Conservation (phyloP, 768 basidiomycete species). For the Boletus tylopilopsis region DNA sequence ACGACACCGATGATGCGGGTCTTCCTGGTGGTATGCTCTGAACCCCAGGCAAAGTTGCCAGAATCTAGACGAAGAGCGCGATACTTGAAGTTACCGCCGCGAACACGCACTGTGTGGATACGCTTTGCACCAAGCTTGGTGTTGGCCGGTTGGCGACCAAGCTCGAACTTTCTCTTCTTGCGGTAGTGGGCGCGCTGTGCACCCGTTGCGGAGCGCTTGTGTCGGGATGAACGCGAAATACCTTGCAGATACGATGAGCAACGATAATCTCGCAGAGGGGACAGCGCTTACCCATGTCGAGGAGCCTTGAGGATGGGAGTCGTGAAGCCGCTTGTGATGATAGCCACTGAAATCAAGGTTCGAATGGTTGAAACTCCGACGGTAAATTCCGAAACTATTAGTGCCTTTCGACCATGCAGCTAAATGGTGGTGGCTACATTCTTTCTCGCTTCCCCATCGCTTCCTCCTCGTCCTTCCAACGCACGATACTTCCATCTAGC, state of each 20-base stretch:
- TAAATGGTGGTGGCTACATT: slow-evolving; percentile 21
- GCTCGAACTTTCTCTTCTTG: slow-evolving; percentile 99
- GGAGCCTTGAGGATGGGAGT: slow-evolving; percentile 62
- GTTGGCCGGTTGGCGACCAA: slow-evolving; percentile 96
- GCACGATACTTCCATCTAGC: slow-evolving; percentile 30
- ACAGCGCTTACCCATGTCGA: slow-evolving; percentile 70
- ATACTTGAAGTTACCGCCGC: slow-evolving; percentile 94
- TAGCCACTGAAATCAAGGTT: slow-evolving; percentile 40
- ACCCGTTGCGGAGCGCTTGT: slow-evolving; percentile 94
- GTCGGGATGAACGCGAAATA: slow-evolving; percentile 95
- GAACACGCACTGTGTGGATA: slow-evolving; percentile 89
- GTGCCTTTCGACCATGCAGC: slow-evolving; percentile 19
- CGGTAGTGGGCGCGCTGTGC: slow-evolving; percentile 93
- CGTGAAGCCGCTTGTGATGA: slow-evolving; percentile 42
- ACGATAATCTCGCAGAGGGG: slow-evolving; percentile 1
- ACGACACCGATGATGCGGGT: slow-evolving; percentile 96
- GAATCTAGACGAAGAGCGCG: slow-evolving; percentile 94
- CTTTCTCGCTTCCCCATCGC: slow-evolving; percentile 24
- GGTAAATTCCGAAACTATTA: slow-evolving; percentile 23
- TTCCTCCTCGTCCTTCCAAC: slow-evolving; percentile 12
- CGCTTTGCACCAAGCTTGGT: slow-evolving; percentile 97
- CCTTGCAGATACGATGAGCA: slow-evolving; percentile 44
- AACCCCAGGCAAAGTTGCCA: slow-evolving; percentile 99
- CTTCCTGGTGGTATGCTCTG: slow-evolving; percentile 91
- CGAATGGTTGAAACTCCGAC: slow-evolving; percentile 27